Conservation (phyloP, 2,329 filamentous ascomycete species). For the Ilyonectria sp. region DNA sequence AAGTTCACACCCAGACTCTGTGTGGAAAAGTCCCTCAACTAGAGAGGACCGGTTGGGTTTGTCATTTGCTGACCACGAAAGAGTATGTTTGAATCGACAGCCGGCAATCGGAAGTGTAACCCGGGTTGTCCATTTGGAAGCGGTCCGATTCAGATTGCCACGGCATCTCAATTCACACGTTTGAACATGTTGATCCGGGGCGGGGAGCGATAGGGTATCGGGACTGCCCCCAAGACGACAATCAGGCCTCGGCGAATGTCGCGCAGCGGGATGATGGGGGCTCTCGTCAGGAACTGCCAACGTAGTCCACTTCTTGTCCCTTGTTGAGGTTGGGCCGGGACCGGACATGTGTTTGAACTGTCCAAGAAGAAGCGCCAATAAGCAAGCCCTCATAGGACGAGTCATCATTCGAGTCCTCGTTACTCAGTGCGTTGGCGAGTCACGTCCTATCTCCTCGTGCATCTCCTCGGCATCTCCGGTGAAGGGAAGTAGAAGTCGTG, state of each 20-base stretch:
- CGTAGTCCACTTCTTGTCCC: not conserved
- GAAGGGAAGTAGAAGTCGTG: not conserved
- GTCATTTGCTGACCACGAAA: constrained; percentile 13
- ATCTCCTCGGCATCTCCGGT: not conserved
- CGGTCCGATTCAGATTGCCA: not conserved
- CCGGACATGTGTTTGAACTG: not conserved
- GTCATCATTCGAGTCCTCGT: not conserved
- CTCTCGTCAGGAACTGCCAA: not conserved
- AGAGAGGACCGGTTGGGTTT: not conserved
- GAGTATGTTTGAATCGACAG: constrained; percentile 3
- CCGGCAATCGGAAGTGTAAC: not conserved
- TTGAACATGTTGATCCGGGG: not conserved
- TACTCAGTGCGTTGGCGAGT: not conserved
- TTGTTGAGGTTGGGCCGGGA: not conserved
- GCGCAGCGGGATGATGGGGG: not conserved
- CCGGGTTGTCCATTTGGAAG: constrained; percentile 2
- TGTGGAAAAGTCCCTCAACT: constrained; percentile 22
- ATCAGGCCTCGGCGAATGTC: not conserved
- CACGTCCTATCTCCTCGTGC: not conserved
- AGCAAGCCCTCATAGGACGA: not conserved
- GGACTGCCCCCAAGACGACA: not conserved
- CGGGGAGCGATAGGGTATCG: not conserved
- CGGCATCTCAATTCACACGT: not conserved
- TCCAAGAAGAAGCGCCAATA: not conserved
- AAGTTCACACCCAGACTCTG: constrained; percentile 2